Evolutionary conservation across 2,329 filamentous ascomycete species (phyloP).

Genomic region (Alternaria sp.): DNA sequence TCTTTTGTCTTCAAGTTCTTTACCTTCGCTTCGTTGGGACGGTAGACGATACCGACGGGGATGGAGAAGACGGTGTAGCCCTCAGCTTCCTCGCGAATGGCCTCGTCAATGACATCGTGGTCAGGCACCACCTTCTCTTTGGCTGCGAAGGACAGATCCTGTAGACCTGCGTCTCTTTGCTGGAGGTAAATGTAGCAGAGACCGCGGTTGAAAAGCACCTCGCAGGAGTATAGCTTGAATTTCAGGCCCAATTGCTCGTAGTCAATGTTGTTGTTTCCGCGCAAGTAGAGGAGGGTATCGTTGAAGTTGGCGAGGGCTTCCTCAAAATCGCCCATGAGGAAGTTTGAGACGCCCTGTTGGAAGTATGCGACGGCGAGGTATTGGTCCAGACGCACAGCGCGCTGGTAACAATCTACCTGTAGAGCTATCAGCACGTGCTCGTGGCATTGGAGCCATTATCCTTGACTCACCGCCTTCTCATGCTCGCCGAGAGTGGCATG

Average conservation of each 20-base stretch:
- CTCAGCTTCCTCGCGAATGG: conserved; percentile 92
- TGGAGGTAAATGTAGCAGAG: conserved; percentile 97
- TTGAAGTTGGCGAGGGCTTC: conserved; percentile 99
- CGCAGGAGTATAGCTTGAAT: conserved; percentile 97
- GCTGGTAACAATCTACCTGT: conserved; percentile 93
- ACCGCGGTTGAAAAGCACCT: conserved; percentile 96
- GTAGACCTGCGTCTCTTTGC: conserved; percentile 87
- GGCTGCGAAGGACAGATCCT: conserved; percentile 87
- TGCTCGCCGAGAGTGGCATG: conserved; percentile 96
- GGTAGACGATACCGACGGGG: conserved; percentile 91
- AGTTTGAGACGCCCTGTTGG: conserved; percentile 97
- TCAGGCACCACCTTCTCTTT: conserved; percentile 97
- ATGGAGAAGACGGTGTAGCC: conserved; percentile 99
- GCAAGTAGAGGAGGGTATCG: conserved; percentile 91
- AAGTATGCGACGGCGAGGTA: conserved; percentile 98
- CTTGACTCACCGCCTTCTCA: conserved; percentile 80
- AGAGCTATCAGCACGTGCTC: conserved; percentile 28
- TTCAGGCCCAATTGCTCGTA: conserved; percentile 95
- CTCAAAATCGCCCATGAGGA: conserved; percentile 94
- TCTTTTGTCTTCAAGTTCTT: conserved; percentile 98
- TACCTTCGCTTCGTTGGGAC: conserved; percentile 96
- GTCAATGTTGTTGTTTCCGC: conserved; percentile 97
- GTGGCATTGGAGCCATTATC: background rate
- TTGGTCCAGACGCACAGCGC: conserved; percentile 87
- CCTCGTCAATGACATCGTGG: conserved; percentile 97